A percentile compares a stretch with the other conserved stretches of the same genome.
Conservation (phyloP, 345 rosid species). For the Fremontodendron californicum region DNA sequence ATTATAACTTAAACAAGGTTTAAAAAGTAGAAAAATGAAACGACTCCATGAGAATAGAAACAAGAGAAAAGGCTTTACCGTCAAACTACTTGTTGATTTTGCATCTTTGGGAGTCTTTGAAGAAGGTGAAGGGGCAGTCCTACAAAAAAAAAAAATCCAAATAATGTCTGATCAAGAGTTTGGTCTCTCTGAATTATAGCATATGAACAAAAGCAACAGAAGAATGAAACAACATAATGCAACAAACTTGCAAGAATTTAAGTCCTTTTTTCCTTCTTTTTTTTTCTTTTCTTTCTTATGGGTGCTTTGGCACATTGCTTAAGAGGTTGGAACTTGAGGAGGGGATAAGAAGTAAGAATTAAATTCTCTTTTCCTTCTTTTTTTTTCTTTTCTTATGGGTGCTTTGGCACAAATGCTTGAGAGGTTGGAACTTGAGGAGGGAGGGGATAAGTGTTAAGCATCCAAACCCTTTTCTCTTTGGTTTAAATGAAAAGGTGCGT, state of each 20-base stretch:
- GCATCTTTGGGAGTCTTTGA: conserved; percentile 14
- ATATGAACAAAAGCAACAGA: background rate
- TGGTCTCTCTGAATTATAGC: background rate
- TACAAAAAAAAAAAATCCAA: background rate
- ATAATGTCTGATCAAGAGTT: background rate
- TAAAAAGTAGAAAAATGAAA: background rate
- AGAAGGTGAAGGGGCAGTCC: conserved; percentile 15
- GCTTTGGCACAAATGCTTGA: no score
- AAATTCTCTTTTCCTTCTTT: no score
- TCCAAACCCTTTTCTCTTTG: no score
- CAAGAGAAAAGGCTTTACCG: background rate
- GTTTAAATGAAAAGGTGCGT: no score
- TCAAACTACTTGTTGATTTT: background rate
- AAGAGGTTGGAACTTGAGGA: background rate
- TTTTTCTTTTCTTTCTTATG: no score
- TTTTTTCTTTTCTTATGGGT: background rate
- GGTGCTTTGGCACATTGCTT: background rate
- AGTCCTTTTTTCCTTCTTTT: no score
- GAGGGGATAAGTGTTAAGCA: no score
- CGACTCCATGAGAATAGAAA: background rate
- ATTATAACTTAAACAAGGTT: background rate
- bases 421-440: background rate
- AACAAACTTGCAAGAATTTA: background rate
- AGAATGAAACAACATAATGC: background rate
- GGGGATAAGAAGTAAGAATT: background rate